phyloP scores from a whole-genome alignment of 768 basidiomycete species.

The Leccinellum albellum region DNA sequence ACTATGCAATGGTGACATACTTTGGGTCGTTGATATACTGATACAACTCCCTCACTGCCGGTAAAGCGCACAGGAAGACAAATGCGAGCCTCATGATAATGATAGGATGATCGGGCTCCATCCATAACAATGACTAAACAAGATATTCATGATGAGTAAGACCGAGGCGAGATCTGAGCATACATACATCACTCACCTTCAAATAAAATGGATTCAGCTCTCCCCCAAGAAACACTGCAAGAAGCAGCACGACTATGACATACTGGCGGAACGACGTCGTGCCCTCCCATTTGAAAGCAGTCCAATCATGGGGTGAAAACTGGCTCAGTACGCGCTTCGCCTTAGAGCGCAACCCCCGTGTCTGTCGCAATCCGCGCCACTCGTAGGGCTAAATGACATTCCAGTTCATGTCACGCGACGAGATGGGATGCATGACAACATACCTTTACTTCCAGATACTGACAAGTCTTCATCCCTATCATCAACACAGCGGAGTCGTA shows the following conservation, averaged over 20 bases:
- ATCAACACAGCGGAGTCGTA: constrained; percentile 1
- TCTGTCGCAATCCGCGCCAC: constrained; percentile 81
- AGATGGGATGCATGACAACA: constrained; percentile 1
- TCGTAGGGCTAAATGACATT: constrained; percentile 59
- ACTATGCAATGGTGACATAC: constrained; percentile 37
- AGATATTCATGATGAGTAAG: constrained; percentile 36
- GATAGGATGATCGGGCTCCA: constrained; percentile 88
- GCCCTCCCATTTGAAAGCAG: constrained; percentile 82
- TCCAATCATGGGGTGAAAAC: constrained; percentile 86
- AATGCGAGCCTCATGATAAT: constrained; percentile 67
- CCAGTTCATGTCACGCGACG: not conserved
- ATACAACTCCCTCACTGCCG: constrained; percentile 78
- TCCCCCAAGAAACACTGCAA: constrained; percentile 77
- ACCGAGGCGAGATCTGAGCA: constrained; percentile 11
- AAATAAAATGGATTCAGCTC: constrained; percentile 88
- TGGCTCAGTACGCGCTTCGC: constrained; percentile 77
- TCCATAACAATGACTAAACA: constrained; percentile 56
- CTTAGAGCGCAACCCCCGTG: constrained; percentile 72
- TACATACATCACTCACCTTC: constrained; percentile 48
- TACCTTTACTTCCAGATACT: constrained; percentile 86
- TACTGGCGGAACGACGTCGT: constrained; percentile 76
- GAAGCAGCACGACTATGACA: constrained; percentile 66
- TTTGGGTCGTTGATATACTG: constrained; percentile 81
- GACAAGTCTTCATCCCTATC: constrained; percentile 81
- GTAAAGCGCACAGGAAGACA: constrained; percentile 83